Percentiles rank a stretch among this genome's conserved stretches.
phyloP scores from a whole-genome alignment of 371 early-diverging fungal genomes.

The Batrachochytrium dendrobatidis region DNA sequence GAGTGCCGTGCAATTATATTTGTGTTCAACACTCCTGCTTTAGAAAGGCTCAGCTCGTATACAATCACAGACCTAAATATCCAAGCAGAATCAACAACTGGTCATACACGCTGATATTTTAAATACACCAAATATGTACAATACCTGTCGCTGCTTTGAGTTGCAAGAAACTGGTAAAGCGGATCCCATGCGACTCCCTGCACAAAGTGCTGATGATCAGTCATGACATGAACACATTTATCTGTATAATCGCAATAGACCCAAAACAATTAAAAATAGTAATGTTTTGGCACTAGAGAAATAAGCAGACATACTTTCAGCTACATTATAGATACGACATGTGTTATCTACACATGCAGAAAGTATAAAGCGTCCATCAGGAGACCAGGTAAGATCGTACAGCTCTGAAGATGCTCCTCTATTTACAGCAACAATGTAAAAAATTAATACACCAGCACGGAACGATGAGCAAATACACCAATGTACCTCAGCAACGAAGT shows the following conservation, averaged over 20 bases:
- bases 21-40: background rate
- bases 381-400: constrained; percentile 93
- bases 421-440: background rate
- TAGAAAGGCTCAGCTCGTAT: constrained; percentile 15
- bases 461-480: background rate
- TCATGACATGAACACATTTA: constrained; percentile 66
- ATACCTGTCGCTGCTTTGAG: constrained; percentile 88
- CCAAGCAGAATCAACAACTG: background rate
- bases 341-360: constrained; percentile 91
- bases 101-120: too few species aligned
- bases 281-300: background rate
- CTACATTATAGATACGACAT: constrained; percentile 80
- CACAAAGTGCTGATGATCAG: constrained; percentile 87
- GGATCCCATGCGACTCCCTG: constrained; percentile 97
- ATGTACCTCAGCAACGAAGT: constrained; percentile 25
- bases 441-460: background rate
- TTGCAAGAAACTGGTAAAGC: constrained; percentile 72
- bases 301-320: constrained; percentile 45
- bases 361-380: constrained; percentile 75
- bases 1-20: background rate
- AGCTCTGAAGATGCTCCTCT: constrained; percentile 53
- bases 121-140: too few species aligned
- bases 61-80: constrained; percentile 22
- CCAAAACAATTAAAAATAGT: background rate
- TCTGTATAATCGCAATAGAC: constrained; percentile 30